These are phyloP conservation scores for Furcasterigmium furcatum DNA, from an alignment of 2,329 filamentous ascomycete species.

Conservation along the genomic window DNA sequence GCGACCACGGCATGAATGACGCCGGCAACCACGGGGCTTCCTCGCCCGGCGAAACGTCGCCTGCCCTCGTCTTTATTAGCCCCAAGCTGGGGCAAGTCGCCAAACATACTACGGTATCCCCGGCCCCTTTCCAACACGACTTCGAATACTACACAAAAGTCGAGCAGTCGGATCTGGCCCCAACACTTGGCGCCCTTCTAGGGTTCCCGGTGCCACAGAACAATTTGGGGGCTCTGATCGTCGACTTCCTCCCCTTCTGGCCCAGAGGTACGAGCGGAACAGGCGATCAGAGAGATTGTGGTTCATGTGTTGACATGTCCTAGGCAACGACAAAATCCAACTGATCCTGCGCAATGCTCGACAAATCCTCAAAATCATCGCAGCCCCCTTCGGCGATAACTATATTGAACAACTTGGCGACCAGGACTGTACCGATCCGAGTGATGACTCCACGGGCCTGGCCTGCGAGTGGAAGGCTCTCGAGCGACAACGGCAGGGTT, in stretches of 20 bases:
- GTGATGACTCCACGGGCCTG: slow-evolving; percentile 50
- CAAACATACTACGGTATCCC: slow-evolving; percentile 36
- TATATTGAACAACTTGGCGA: slow-evolving; percentile 19
- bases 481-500: slow-evolving; percentile 1
- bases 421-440: slow-evolving; percentile 28
- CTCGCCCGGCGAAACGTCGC: slow-evolving; percentile 88
- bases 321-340: slow-evolving; percentile 54
- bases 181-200: slow-evolving; percentile 81
- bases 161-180: slow-evolving; percentile 93
- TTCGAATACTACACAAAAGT: slow-evolving; percentile 82
- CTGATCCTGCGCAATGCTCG: slow-evolving; percentile 74
- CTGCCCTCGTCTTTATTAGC: slow-evolving; percentile 86
- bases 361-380: slow-evolving; percentile 76
- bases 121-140: slow-evolving; percentile 59
- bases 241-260: slow-evolving; percentile 79
- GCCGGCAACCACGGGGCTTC: slow-evolving; percentile 96
- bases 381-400: slow-evolving; percentile 62
- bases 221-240: slow-evolving; percentile 83
- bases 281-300: no score
- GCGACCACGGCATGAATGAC: slow-evolving; percentile 99
- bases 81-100: slow-evolving; percentile 69
- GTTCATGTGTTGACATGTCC: slow-evolving; percentile 11
- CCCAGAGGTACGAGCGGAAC: slow-evolving; percentile 52
- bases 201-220: slow-evolving; percentile 88
- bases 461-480: slow-evolving; percentile 66